phyloP scores from a whole-genome alignment of 352 stramenopile genomes.

The Pythium pectinolyticum region DNA sequence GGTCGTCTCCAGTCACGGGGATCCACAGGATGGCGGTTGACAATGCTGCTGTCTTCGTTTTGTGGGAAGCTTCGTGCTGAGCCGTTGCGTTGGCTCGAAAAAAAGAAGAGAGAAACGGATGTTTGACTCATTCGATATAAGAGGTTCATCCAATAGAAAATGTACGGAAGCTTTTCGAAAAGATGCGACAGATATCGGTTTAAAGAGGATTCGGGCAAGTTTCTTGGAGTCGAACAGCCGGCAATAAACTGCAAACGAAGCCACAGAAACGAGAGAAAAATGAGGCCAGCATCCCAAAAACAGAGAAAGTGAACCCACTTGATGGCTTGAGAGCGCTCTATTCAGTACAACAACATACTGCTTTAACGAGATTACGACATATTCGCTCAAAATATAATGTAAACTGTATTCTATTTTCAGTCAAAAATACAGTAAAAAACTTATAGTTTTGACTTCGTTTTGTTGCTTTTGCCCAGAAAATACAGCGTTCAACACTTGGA shows the following conservation, averaged over 20 bases:
- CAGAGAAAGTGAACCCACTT: slow-evolving; percentile 1
- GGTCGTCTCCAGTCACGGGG: neutral
- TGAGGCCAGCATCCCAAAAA: slow-evolving; percentile 6
- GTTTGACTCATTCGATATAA: slow-evolving; percentile 9
- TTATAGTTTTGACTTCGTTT: too few species aligned
- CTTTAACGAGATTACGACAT: too few species aligned
- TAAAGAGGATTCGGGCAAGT: neutral
- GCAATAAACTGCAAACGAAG: slow-evolving; percentile 2
- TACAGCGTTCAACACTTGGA: too few species aligned
- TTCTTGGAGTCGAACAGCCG: neutral
- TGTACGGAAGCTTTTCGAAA: neutral
- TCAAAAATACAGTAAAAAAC: too few species aligned
- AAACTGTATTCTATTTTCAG: too few species aligned
- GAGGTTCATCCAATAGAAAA: slow-evolving; percentile 5
- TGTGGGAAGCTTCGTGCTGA: slow-evolving; percentile 4
- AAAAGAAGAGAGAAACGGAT: slow-evolving; percentile 26
- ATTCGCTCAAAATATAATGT: too few species aligned
- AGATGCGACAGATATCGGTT: neutral
- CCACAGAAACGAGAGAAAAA: neutral
- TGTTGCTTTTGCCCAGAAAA: too few species aligned
- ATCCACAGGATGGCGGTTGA: slow-evolving; percentile 13
- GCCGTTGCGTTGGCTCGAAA: slow-evolving; percentile 3
- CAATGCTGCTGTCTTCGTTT: neutral
- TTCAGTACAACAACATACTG: neutral
- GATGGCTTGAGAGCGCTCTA: slow-evolving; percentile 1